Percentiles rank a stretch among this genome's conserved stretches.
These are phyloP conservation scores for Pilatotrama ljubarskyi DNA, from an alignment of 768 basidiomycete species.

Conservation along the genomic window DNA sequence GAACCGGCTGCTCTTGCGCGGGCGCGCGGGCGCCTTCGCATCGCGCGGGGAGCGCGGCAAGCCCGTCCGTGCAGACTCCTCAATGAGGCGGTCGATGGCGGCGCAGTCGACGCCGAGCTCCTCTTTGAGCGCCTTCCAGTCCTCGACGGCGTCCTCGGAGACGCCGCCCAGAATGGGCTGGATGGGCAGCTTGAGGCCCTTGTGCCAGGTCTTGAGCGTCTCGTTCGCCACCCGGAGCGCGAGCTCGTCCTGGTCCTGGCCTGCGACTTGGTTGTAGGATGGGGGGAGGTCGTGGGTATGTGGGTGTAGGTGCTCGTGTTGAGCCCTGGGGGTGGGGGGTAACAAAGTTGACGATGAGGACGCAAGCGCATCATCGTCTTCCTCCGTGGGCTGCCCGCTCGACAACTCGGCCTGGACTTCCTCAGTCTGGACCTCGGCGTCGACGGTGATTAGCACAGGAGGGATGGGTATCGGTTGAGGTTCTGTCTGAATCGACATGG, in stretches of 20 bases:
- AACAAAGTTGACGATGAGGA: conserved; percentile 75
- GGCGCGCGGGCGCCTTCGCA: conserved; percentile 23
- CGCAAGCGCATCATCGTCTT: conserved; percentile 55
- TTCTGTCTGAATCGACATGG: conserved; percentile 42
- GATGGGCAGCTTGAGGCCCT: conserved; percentile 50
- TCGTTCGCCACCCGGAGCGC: conserved; percentile 56
- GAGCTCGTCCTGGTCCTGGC: conserved; percentile 39
- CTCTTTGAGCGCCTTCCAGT: conserved; percentile 78
- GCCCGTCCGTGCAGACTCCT: conserved; percentile 39
- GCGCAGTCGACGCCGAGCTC: conserved; percentile 77
- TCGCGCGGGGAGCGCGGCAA: conserved; percentile 30
- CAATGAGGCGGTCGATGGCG: conserved; percentile 75
- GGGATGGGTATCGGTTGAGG: conserved; percentile 33
- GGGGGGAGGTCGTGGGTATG: conserved; percentile 62
- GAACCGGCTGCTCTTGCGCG: conserved; percentile 51
- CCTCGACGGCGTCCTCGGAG: conserved; percentile 65
- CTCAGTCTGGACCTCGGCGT: conserved; percentile 69
- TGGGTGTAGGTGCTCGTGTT: conserved; percentile 36
- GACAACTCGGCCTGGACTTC: conserved; percentile 26
- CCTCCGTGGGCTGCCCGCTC: conserved; percentile 40
- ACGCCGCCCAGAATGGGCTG: conserved; percentile 51
- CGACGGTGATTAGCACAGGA: conserved; percentile 35
- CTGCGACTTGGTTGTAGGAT: conserved; percentile 64
- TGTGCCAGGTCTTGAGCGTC: conserved; percentile 70
- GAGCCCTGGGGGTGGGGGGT: conserved; percentile 67